A percentile compares a stretch with the other conserved stretches of the same genome.
phyloP scores from a whole-genome alignment of 192 early-diverging fungal species.

The Spizellomyces punctatus region DNA sequence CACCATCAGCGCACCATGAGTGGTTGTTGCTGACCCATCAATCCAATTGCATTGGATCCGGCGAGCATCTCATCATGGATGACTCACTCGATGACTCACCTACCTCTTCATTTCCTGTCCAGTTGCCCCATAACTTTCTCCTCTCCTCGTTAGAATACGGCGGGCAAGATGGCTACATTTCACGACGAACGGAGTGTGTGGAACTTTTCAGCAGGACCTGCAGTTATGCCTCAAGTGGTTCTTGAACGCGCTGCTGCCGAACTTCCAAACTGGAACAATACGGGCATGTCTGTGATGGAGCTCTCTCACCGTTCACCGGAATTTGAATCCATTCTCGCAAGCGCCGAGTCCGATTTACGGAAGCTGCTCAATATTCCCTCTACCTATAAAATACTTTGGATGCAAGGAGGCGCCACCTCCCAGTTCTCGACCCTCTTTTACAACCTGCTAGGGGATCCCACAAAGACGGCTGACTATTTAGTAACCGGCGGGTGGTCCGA shows the following conservation, averaged over 20 bases:
- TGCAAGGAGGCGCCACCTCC: constrained; percentile 94
- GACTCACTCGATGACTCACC: not conserved
- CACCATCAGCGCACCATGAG: no score
- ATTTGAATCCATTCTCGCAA: constrained; percentile 75
- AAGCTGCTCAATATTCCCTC: constrained; percentile 74
- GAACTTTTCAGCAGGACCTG: constrained; percentile 83
- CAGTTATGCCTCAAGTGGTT: constrained; percentile 81
- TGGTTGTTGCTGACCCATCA: no score
- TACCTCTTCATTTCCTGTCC: not conserved
- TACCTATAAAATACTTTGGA: constrained; percentile 89
- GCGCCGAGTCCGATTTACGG: constrained; percentile 74
- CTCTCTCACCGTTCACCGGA: constrained; percentile 89
- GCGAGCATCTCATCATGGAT: no score
- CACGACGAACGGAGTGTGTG: constrained; percentile 11
- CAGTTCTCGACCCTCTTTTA: constrained; percentile 90
- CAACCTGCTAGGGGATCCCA: constrained; percentile 68
- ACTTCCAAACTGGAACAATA: constrained; percentile 77
- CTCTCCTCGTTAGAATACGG: no score
- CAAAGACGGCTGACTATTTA: constrained; percentile 76
- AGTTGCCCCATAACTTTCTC: not conserved
- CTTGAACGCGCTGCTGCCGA: constrained; percentile 83
- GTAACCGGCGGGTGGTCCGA: constrained; percentile 91
- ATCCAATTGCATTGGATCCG: no score
- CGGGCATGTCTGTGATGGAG: constrained; percentile 92
- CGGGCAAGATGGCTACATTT: not conserved